Evolutionary conservation across 176 grass and related monocot species (phyloP).

Genomic region (Aegilops bicornis): DNA sequence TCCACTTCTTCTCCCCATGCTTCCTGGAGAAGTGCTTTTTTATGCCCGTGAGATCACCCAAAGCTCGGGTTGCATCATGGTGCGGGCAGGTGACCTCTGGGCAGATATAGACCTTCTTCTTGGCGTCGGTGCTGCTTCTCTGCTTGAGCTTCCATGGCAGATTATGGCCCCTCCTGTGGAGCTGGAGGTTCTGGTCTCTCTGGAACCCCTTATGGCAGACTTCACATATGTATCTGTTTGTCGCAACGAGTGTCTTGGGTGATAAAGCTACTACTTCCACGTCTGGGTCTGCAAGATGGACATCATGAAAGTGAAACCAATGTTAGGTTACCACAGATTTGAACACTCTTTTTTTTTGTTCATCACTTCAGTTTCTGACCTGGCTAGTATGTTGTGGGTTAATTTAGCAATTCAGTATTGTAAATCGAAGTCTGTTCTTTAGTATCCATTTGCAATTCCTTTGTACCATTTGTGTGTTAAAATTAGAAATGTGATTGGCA

Average conservation of each 20-base stretch:
- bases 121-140: conserved; percentile 52
- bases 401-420: neutral
- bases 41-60: conserved; percentile 63
- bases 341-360: neutral
- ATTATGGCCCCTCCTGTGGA: conserved; percentile 69
- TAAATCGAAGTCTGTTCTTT: neutral
- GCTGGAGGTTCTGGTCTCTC: conserved; percentile 74
- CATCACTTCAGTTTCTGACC: neutral
- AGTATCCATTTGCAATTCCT: neutral
- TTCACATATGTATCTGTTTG: conserved; percentile 65
- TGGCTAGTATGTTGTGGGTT: neutral
- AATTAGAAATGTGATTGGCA: neutral
- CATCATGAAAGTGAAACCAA: conserved; percentile 19
- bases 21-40: conserved; percentile 71
- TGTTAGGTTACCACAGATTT: neutral
- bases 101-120: conserved; percentile 61
- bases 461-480: neutral
- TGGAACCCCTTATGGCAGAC: conserved; percentile 69
- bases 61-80: conserved; percentile 48
- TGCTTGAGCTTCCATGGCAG: conserved; percentile 75
- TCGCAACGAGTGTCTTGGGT: conserved; percentile 56
- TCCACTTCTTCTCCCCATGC: conserved; percentile 80
- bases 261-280: conserved; percentile 64
- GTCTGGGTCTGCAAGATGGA: conserved; percentile 46
- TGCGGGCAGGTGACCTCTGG: conserved; percentile 60